These are phyloP conservation scores for Thymus mandschuricus DNA, from an alignment of 257 asterid genomes.

Conservation along the genomic window DNA sequence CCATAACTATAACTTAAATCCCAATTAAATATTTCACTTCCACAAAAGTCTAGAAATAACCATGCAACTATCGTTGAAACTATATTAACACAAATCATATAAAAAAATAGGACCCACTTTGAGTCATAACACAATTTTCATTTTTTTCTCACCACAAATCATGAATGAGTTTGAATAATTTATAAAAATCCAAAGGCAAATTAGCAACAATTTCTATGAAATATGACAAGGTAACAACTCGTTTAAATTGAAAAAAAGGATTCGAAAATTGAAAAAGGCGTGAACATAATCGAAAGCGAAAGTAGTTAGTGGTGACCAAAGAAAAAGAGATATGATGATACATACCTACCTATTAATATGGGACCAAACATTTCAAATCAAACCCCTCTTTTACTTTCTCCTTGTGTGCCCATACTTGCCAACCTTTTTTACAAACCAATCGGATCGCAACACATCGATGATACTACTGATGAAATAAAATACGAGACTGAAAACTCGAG, in stretches of 20 bases:
- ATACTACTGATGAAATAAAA: not conserved
- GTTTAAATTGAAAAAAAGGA: not conserved
- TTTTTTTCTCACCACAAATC: not conserved
- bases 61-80: too few relatives aligned
- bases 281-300: constrained; percentile 23
- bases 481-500: not conserved
- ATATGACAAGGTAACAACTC: constrained; percentile 29
- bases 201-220: not conserved
- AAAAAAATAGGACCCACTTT: too few relatives aligned
- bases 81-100: too few relatives aligned
- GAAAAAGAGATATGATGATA: not conserved
- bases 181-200: not conserved
- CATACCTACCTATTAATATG: not conserved
- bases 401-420: constrained; percentile 4
- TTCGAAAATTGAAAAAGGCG: constrained; percentile 21
- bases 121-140: too few relatives aligned
- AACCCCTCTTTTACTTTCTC: not conserved
- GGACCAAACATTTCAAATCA: constrained; percentile 26
- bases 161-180: constrained; percentile 19
- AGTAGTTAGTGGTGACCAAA: constrained; percentile 23
- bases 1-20: too few relatives aligned
- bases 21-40: too few relatives aligned
- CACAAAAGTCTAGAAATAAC: too few relatives aligned
- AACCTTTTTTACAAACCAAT: constrained; percentile 16
- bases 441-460: not conserved